Evolutionary conservation across 192 early-diverging fungal genomes (phyloP), one percentile per base, ranked within the genome.

Genomic region (Mortierella alpina): DNA sequence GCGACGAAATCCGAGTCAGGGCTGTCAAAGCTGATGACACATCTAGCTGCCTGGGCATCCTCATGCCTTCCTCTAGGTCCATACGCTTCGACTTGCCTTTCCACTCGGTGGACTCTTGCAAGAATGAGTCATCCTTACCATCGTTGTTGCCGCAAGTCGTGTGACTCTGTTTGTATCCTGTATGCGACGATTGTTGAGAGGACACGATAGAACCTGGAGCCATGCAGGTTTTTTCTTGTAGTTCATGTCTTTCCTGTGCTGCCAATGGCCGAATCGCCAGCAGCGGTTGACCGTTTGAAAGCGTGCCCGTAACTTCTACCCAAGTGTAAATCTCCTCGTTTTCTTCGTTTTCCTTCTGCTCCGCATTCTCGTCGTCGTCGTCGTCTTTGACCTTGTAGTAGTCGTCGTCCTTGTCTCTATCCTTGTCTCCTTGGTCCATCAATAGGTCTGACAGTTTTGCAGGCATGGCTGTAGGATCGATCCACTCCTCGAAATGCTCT

Each of bases 401-500:
- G 54, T 11, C n/a, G 23, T 8, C 4, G 18, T 12, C 17, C n/a
- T 55, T 22, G n/a, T 20, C 2, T 11, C 54, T 31, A 31, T 31
- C 31, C 31, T 31, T 31, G 31, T 31, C 1, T 31, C 31, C 31
- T 31, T 31, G 31, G 31, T 31, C 31, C 31, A 31, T 31, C 31
- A 31, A 3, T 31, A 31, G 3, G 31, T 31, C 31, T 31, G 31
- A 31, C 31, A 3, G 31, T 31, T 31, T 31, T 2, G 63, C 60
- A 48, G 60, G 51, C 0, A 46, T 41, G 14, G 63, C 66, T 6
- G 66, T 76, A 0, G 66, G 74, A 69, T 76, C 74, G 11, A 68
- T 46, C 60, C 70, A 80, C n/a, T 80, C 77, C 39, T 80, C 70
- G 68, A 58, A 80, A 6, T 40, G n/a, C 39, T 72, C 70, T 13